Percentiles rank a stretch among this genome's conserved stretches.
Evolutionary conservation across 2,329 filamentous ascomycete species (phyloP).

Genomic region (Monilinia aucupariae): DNA sequence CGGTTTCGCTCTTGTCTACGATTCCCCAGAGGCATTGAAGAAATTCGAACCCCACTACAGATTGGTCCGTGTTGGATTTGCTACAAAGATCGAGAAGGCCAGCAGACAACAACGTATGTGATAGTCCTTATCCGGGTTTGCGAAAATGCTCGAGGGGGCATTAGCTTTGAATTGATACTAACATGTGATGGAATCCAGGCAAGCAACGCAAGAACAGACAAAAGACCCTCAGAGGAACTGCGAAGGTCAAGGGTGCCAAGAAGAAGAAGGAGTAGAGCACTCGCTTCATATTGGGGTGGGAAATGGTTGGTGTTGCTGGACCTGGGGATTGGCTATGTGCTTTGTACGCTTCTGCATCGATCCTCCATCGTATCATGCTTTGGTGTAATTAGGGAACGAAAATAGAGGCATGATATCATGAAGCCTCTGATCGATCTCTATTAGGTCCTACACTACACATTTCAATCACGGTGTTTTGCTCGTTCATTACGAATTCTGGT

Average conservation of each 20-base stretch:
- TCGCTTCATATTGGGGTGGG: constrained; percentile 29
- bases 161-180: constrained; percentile 21
- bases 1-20: constrained; percentile 97
- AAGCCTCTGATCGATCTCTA: constrained; percentile 26
- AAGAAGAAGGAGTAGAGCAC: constrained; percentile 83
- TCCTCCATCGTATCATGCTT: constrained; percentile 29
- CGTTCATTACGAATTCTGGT: constrained; percentile 17
- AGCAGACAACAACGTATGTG: constrained; percentile 98
- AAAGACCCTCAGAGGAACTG: constrained; percentile 97
- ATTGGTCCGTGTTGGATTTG: constrained; percentile 87
- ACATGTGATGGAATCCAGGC: constrained; percentile 54
- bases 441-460: constrained; percentile 23
- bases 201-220: constrained; percentile 99
- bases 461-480: constrained; percentile 31
- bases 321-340: constrained; percentile 30
- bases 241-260: constrained; percentile 94
- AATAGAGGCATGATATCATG: constrained; percentile 28
- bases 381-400: constrained; percentile 23
- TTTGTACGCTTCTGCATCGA: constrained; percentile 31
- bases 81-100: constrained; percentile 92
- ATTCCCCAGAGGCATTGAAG: constrained; percentile 97
- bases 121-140: constrained; percentile 15
- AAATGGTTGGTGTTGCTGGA: constrained; percentile 33
- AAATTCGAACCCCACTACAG: constrained; percentile 99
- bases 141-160: not conserved